Evolutionary conservation across 768 basidiomycete species (phyloP), one percentile per base, ranked within the genome.

Genomic region (Russula earlei): DNA sequence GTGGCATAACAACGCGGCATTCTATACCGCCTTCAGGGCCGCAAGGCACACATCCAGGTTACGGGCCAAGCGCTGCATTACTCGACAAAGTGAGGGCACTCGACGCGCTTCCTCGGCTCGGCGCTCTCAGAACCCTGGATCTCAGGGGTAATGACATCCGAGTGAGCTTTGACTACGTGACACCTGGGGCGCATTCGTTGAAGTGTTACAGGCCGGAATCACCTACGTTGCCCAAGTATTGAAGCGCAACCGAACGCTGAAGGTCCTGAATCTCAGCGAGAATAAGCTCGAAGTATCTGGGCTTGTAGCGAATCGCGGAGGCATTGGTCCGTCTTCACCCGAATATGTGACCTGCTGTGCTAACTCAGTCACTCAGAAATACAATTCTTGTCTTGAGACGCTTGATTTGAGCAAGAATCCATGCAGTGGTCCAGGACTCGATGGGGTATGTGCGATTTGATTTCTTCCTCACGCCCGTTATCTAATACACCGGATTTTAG

Each of bases 241-340:
- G 60, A 98, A 98, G 67, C 84, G 95, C 36, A 98, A 99, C 69
- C 76, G 93, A 42, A 97, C 95, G 3, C 74, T 98, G 42, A 96
- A 95, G 70, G 85, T 97, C 5, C 76, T 97, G 24, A 98, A 97
- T 68, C 71, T 98, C 49, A 86, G 88, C 64, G 95, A 98, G 68
- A 98, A 98, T 69, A 91, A 87, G 67, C 79, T 99, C 5, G 95
- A 95, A 55, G 79, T 88, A 0, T 72, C 77, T 9, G 90, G 91
- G 51, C 73, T 99, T 10, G 81, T 85, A 2, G 73, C 77, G n/a
- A 0, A 76, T 99, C 14, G 93, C 92, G 0, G 95, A 99, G 69
- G 87, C 93, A 1, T 69, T 99, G 67, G 92, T 94, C 55, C 63
- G 84, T 73, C 46, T 36, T 20, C 25, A 55, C 24, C n/a, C 38